Conservation (phyloP, 441 rosid genomes). For the Erodium moschatum region DNA sequence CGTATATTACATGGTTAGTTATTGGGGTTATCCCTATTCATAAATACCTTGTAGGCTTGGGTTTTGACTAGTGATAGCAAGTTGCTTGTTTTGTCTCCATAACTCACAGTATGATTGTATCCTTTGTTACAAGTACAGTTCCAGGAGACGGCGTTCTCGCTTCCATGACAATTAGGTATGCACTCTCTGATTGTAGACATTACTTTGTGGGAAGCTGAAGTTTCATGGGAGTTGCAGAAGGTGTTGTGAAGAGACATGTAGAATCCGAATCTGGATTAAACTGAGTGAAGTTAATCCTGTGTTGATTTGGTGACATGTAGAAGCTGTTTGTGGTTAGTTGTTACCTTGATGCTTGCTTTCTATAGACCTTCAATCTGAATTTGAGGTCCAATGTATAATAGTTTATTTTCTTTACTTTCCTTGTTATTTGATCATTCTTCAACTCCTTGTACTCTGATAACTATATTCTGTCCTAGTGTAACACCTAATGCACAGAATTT, state of each 20-base stretch:
- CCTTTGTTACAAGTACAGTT: slow-evolving; percentile 40
- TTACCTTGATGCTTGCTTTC: too few species aligned
- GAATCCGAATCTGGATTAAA: too few species aligned
- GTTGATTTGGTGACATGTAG: too few species aligned
- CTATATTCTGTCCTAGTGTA: background rate
- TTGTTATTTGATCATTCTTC: background rate
- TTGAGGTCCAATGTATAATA: background rate
- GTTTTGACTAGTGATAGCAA: background rate
- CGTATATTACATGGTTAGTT: too few species aligned
- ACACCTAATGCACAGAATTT: background rate
- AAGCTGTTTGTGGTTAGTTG: too few species aligned
- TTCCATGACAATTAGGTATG: slow-evolving; percentile 69
- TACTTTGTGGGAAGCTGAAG: too few species aligned
- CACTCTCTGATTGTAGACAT: background rate
- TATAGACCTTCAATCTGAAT: too few species aligned
- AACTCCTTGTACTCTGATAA: background rate
- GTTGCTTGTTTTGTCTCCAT: slow-evolving; percentile 5
- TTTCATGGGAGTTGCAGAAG: too few species aligned
- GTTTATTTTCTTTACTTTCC: background rate
- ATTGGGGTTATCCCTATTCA: too few species aligned
- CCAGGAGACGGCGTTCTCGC: slow-evolving; percentile 64
- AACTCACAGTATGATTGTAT: slow-evolving; percentile 17
- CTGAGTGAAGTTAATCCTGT: too few species aligned
- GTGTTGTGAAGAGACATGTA: too few species aligned
- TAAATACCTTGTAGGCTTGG: too few species aligned